Base-by-base conservation (phyloP, 768 basidiomycete genomes). In the Tricholoma furcatifolium region DNA sequence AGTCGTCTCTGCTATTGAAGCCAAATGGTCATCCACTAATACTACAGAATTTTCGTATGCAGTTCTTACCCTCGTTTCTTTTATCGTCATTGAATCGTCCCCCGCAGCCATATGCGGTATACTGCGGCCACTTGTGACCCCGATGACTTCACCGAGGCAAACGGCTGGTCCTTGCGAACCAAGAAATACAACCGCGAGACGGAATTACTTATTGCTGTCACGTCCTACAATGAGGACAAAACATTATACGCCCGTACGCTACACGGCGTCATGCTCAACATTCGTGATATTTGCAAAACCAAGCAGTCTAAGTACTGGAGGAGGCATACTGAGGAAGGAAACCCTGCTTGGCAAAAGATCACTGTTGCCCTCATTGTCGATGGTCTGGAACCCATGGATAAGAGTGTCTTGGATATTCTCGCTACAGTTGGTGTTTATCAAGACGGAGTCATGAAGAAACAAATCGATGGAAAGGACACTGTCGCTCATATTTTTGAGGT, bases 401-500 rank as follows among this genome's bases (percentile, higher is more conserved):
- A 97, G 77, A 90, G 85, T 47, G 89, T 94, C 3, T 75, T 96
- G 50, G 93, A 95, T 73, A 63, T 95, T 59, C 75, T 96, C 38
- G 91, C 92, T 6, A 95, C 93, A 5, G 79, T 95, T 23, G 93
- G 93, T 27, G 89, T 93, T 5, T 96, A 96, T 64, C 93, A 96
- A 70, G 93, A 96, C 65, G 93, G 92, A 65, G 79, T 96, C 56
- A 93, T 95, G 88, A 94, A 94, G 73, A 95, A 93, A 69, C 83
- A 91, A 57, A 79, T 92, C 39, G 89, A 97, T 66, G 85, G 82
- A 54, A 93, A 96, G 68, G 82, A 92, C 55, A 92, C 88, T 10
- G 87, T 92, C 35, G 96, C 90, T 14, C 95, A 98, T 65, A 92
- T 98, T 55, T 98, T 98, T 63, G 94, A 97, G 83, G 91, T 91